A percentile compares a stretch with the other conserved stretches of the same genome.
These are phyloP conservation scores for Zea luxurians DNA, from an alignment of 176 grass and related monocot species.

Conservation along the genomic window DNA sequence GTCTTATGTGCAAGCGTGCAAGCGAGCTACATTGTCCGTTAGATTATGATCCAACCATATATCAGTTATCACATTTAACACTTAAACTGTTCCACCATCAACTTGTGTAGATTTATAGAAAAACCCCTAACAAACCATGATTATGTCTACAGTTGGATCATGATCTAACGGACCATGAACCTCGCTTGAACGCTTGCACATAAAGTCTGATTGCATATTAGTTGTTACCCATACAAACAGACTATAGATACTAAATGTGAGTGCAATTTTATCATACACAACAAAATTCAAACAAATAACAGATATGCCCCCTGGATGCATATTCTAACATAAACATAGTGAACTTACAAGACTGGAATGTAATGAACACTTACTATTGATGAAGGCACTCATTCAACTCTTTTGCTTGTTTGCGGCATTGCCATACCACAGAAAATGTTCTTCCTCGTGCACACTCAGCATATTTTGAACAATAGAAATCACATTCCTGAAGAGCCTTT, in stretches of 20 bases:
- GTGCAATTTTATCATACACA: constrained; percentile 9
- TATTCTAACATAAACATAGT: constrained; percentile 11
- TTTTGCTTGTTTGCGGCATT: constrained; percentile 81
- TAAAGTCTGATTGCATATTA: too few species aligned
- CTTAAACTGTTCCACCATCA: too few species aligned
- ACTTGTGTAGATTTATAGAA: too few species aligned
- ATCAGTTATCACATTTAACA: too few species aligned
- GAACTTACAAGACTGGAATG: constrained; percentile 5
- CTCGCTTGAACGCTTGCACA: too few species aligned
- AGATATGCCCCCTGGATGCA: not conserved
- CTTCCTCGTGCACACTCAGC: constrained; percentile 89
- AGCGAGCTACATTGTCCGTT: too few species aligned
- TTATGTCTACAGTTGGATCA: too few species aligned
- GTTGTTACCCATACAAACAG: not conserved
- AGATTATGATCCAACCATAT: too few species aligned
- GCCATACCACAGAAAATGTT: constrained; percentile 91
- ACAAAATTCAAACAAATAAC: constrained; percentile 5
- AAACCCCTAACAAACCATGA: too few species aligned
- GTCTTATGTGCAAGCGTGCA: too few species aligned
- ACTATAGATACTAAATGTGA: not conserved
- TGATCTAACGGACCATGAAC: too few species aligned
- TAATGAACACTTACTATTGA: constrained; percentile 67
- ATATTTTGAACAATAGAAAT: constrained; percentile 80
- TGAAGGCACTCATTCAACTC: constrained; percentile 96
- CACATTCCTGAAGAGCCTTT: constrained; percentile 86